Base-by-base conservation (phyloP, 139 green algal species). In the Chlorella sp. region DNA sequence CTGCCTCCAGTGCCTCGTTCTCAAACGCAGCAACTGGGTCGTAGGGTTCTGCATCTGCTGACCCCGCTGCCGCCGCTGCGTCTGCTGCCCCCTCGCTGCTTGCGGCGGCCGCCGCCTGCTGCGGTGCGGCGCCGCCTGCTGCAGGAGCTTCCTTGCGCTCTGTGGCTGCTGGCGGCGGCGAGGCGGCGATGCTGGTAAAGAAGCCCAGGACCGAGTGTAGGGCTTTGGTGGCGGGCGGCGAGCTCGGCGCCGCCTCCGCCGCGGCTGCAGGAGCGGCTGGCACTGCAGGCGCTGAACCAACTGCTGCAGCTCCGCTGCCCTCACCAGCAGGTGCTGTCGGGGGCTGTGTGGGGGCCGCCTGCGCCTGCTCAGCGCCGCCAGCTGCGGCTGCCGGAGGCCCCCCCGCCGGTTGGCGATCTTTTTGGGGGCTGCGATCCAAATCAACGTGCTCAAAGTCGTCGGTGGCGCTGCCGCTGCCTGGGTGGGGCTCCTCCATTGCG, bases 1-100 rank as follows among this genome's bases (percentile, higher is more conserved):
- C 83, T 5, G 74, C 74, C 38, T 87, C 83, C 32, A 76, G 51
- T 58, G 69, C 56, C 48, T 84, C 83, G 16, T 20, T 56, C 51
- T 73, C 83, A 78, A 78, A 78, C 6, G 72, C 72, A 38, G 46
- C 43, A 46, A 78, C 72, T 1, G 72, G 43, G 56, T 78, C 72
- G 6, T 60, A 46, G 24, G 22, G 43, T n/a, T 78, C 43, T 26
- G 20, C 70, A 5, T 14, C 24, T 40, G 72, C 41, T 77, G 41
- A 26, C 8, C 6, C 72, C 22, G 72, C 43, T 32, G 72, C 72
- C 38, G 72, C 43, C 22, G 43, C 43, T 30, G 43, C 28, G 4
- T 30, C 44, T 32, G 5, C 68, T 51, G 72, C 43, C 24, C 36
- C 17, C 43, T 36, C 44, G 51, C 51, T 60, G 11, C 14, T 24